Percentiles rank a stretch among this genome's conserved stretches.
Conservation (phyloP, 1,284 basidiomycete genomes). For the Fomitiporia mediterranea region DNA sequence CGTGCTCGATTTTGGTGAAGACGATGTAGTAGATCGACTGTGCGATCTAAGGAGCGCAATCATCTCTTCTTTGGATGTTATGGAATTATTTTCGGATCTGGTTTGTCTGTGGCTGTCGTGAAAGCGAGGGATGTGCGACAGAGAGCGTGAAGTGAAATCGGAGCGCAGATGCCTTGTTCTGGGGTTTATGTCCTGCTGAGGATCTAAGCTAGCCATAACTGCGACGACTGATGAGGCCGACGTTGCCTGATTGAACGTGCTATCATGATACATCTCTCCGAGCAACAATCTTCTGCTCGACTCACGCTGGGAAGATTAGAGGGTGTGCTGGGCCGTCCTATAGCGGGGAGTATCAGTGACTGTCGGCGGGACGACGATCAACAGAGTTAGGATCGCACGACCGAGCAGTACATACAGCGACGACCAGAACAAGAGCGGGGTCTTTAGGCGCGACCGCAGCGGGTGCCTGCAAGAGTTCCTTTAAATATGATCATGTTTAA, state of each 20-base stretch:
- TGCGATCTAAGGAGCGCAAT: neutral
- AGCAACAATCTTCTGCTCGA: neutral
- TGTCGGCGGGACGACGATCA: slow-evolving; percentile 1
- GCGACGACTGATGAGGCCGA: slow-evolving; percentile 3
- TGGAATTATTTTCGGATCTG: neutral
- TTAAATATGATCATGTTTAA: neutral
- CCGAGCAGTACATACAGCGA: neutral
- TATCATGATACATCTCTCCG: slow-evolving; percentile 9
- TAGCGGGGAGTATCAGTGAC: neutral
- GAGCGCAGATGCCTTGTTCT: neutral
- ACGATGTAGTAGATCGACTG: neutral
- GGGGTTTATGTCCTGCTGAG: neutral
- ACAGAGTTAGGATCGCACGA: neutral
- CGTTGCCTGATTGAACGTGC: slow-evolving; percentile 8
- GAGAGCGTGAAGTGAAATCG: neutral
- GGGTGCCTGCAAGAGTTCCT: neutral
- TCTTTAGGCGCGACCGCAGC: neutral
- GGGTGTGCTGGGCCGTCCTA: neutral
- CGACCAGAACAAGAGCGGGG: neutral
- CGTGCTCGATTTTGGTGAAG: slow-evolving; percentile 1
- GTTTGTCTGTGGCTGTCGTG: neutral
- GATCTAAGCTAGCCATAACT: neutral
- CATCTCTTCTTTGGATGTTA: neutral
- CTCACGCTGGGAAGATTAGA: slow-evolving; percentile 1
- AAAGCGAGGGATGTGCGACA: neutral